These are phyloP conservation scores for Neurospora sp. DNA, from an alignment of 495 filamentous ascomycete genomes.

Conservation along the genomic window DNA sequence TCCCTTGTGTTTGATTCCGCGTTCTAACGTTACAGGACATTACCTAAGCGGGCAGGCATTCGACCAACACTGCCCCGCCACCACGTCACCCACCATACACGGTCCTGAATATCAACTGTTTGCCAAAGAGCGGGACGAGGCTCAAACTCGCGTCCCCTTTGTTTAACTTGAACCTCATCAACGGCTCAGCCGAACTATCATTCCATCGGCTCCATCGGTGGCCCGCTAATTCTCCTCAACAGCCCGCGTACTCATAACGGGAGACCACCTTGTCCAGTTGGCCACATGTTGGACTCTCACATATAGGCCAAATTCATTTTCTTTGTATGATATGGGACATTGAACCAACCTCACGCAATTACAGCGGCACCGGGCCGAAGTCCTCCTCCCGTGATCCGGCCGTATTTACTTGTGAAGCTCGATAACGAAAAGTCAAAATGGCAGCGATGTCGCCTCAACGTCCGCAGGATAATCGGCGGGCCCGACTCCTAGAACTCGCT, in stretches of 20 bases:
- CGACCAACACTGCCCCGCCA: neutral
- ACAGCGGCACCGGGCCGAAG: neutral
- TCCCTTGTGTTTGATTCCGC: neutral
- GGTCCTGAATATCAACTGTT: neutral
- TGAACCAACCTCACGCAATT: neutral
- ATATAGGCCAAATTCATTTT: neutral
- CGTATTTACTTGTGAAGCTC: neutral
- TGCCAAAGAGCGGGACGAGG: neutral
- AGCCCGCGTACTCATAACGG: neutral
- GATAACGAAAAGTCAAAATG: conserved; percentile 2
- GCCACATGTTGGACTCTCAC: neutral
- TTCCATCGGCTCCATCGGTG: neutral
- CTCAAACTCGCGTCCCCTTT: neutral
- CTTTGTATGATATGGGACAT: neutral
- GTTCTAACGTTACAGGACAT: neutral
- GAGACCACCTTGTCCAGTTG: neutral
- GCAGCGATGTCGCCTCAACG: conserved; percentile 6
- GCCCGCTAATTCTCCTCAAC: neutral
- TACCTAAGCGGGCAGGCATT: neutral
- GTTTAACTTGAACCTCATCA: neutral
- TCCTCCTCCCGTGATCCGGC: neutral
- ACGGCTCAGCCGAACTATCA: neutral
- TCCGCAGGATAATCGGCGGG: conserved; percentile 16
- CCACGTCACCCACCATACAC: neutral
- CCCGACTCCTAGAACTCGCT: conserved; percentile 28